Evolutionary conservation across 2,329 filamentous ascomycete genomes (phyloP), one percentile per base, ranked within the genome.

Genomic region (Aspergillus sp.): DNA sequence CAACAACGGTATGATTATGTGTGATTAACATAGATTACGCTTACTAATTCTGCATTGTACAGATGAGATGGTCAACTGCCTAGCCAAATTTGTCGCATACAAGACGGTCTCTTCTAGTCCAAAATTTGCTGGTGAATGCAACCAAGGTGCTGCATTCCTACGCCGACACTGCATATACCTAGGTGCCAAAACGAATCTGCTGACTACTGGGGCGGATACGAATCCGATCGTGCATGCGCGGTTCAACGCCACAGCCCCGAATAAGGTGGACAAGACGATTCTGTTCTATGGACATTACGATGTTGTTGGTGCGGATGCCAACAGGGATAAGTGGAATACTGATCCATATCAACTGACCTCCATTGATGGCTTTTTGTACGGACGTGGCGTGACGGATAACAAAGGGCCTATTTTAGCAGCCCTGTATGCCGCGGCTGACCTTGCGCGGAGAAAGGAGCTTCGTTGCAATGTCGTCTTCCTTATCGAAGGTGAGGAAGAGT

Each of bases 211-310:
- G 36, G 87, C 90, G 67, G 82, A 84, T 30, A 89, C 91, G 68
- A 98, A 98, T 71, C 95, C 95, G 0, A 89, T 99, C n/a, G 92
- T 99, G 0, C 89, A 91, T 67, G 95, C 95, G 43, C 90, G 89
- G 61, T 99, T 99, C 74, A 86, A 86, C 48, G 92, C 95, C 88
- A 75, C 87, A 84, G 62, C 83, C 10, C 85, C 87, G 1, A 80
- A 85, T 0, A 83, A 85, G 25, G 81, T 86, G 25, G 85, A 91
- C 17, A 97, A 95, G 78, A 92, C 91, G 30, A 91, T 98, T 8
- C 80, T 99, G 0, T 99, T 99, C 74, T 99, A 99, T 71, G 95
- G 96, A 0, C 95, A 99, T 74, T 99, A 99, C 80, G 95, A 99
- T 72, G 93, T 99, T 2, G 95, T 99, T 3, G 86, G 92, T 0